A percentile compares a stretch with the other conserved stretches of the same genome.
Conservation (phyloP, 116 monocot genomes). For the Trichopus zeylanicus region DNA sequence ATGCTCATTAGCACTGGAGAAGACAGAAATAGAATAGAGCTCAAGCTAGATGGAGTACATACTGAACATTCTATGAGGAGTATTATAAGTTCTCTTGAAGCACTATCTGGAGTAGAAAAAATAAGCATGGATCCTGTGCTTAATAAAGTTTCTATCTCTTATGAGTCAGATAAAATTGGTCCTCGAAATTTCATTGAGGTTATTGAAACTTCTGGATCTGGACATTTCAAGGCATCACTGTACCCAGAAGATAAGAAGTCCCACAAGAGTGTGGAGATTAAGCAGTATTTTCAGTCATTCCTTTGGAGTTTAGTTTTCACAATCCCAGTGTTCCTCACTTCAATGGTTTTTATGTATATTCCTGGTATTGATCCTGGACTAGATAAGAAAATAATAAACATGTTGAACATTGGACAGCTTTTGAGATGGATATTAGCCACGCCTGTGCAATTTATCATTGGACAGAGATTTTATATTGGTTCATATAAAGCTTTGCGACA, state of each 20-base stretch:
- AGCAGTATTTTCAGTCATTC: conserved; percentile 55
- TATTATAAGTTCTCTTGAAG: conserved; percentile 63
- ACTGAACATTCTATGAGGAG: conserved; percentile 32
- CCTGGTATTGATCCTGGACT: conserved; percentile 41
- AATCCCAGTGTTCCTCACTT: conserved; percentile 67
- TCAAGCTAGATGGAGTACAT: conserved; percentile 50
- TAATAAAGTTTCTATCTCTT: conserved; percentile 54
- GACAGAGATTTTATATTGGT: conserved; percentile 69
- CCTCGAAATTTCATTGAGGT: conserved; percentile 70
- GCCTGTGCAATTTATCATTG: conserved; percentile 81
- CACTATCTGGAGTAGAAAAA: conserved; percentile 60
- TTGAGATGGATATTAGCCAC: conserved; percentile 78
- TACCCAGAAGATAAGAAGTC: conserved; percentile 43
- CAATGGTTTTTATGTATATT: conserved; percentile 93
- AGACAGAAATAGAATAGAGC: conserved; percentile 51
- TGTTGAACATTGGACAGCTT: conserved; percentile 67
- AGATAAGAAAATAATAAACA: conserved; percentile 74
- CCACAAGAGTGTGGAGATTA: conserved; percentile 53
- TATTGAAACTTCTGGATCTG: conserved; percentile 53
- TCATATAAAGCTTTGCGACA: conserved; percentile 64
- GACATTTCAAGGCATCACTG: conserved; percentile 47
- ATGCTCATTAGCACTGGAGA: conserved; percentile 58
- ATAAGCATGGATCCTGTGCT: conserved; percentile 32
- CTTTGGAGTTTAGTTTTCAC: conserved; percentile 87
- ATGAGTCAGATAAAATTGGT: conserved; percentile 72